These are phyloP conservation scores for Solanum habrochaites DNA, from an alignment of 257 asterid species.

Conservation along the genomic window DNA sequence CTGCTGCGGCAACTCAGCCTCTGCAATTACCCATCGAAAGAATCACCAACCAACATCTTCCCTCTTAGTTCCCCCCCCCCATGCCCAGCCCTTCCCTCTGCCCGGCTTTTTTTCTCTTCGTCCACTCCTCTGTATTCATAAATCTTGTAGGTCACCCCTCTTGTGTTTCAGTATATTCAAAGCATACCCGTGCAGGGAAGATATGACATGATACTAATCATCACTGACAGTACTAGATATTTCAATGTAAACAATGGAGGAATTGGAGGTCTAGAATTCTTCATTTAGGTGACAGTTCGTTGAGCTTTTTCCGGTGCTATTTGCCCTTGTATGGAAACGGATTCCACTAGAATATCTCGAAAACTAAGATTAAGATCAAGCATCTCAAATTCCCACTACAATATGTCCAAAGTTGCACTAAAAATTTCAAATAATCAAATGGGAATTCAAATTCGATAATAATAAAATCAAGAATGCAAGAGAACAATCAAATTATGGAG, in stretches of 20 bases:
- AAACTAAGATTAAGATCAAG: conserved; percentile 48
- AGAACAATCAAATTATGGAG: neutral
- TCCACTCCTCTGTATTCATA: too few species aligned
- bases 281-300: neutral
- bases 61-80: too few species aligned
- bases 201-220: conserved; percentile 27
- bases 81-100: too few species aligned
- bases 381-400: neutral
- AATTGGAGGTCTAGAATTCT: conserved; percentile 61
- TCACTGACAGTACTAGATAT: conserved; percentile 61
- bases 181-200: neutral
- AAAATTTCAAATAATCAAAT: neutral
- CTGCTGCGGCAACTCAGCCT: neutral
- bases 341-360: conserved; percentile 19
- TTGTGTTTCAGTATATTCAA: conserved; percentile 40
- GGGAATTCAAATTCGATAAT: neutral
- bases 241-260: conserved; percentile 58
- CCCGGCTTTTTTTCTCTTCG: too few species aligned
- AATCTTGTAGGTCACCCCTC: too few species aligned
- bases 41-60: too few species aligned
- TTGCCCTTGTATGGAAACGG: neutral
- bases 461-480: neutral
- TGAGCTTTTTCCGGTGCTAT: conserved; percentile 13
- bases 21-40: conserved; percentile 30
- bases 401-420: neutral